phyloP scores from a whole-genome alignment of 148 eudicot species.

The Chenopodium formosanum region DNA sequence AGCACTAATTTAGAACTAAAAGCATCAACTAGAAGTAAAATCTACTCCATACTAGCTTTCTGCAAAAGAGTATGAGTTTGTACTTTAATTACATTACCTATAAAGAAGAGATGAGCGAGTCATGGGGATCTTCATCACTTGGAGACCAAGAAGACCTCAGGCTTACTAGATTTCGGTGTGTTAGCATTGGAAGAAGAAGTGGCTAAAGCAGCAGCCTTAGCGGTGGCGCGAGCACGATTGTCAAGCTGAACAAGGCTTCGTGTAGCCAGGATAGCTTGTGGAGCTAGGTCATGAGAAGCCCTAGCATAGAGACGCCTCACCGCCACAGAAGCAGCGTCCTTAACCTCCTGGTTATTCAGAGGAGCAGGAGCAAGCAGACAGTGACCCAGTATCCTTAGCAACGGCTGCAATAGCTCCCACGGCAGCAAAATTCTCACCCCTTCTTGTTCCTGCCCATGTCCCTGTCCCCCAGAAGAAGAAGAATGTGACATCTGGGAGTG shows the following conservation, averaged over 20 bases:
- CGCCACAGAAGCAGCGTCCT: conserved; percentile 60
- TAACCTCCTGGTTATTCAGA: conserved; percentile 54
- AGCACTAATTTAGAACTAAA: neutral
- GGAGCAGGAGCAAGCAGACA: conserved; percentile 71
- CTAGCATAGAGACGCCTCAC: conserved; percentile 72
- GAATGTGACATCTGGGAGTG: neutral
- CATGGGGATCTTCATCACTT: conserved; percentile 39
- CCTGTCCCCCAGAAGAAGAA: neutral
- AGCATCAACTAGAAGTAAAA: neutral
- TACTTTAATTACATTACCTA: conserved; percentile 1
- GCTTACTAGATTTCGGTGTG: conserved; percentile 80
- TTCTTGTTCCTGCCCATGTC: neutral
- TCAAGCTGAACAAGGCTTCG: conserved; percentile 74
- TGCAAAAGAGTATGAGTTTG: neutral
- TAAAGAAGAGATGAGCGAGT: neutral
- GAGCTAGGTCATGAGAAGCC: conserved; percentile 79
- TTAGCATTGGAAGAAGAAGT: conserved; percentile 51
- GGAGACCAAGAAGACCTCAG: conserved; percentile 82
- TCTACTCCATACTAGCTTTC: neutral
- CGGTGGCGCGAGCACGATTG: conserved; percentile 55
- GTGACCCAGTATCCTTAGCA: conserved; percentile 78
- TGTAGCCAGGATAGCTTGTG: conserved; percentile 84
- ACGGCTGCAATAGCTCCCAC: conserved; percentile 86
- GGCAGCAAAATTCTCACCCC: conserved; percentile 70
- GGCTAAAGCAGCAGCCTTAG: conserved; percentile 33